Evolutionary conservation across 2,329 filamentous ascomycete species (phyloP).

Genomic region (Diaporthe eres): DNA sequence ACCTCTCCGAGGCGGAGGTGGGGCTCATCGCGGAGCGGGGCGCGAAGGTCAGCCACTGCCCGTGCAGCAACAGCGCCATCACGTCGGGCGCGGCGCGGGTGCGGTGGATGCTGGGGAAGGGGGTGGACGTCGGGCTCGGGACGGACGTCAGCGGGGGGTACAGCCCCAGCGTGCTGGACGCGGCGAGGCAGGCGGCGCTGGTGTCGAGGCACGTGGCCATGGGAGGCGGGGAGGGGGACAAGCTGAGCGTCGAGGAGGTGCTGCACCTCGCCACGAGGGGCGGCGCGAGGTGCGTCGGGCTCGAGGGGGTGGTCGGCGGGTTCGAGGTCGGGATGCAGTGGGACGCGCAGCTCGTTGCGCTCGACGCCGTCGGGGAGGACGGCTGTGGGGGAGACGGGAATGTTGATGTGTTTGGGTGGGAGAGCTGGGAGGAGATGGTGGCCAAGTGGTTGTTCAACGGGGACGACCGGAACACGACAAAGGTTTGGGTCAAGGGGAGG

Average conservation of each 20-base stretch:
- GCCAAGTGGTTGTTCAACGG: slow-evolving; percentile 97
- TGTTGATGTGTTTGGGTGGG: slow-evolving; percentile 93
- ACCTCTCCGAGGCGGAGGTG: slow-evolving; percentile 78
- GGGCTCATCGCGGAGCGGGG: slow-evolving; percentile 71
- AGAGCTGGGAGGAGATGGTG: slow-evolving; percentile 87
- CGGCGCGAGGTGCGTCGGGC: slow-evolving; percentile 84
- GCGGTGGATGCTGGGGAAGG: slow-evolving; percentile 79
- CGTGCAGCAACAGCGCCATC: slow-evolving; percentile 86
- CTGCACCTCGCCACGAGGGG: slow-evolving; percentile 90
- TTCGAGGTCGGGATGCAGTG: slow-evolving; percentile 91
- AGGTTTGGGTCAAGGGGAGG: slow-evolving; percentile 90
- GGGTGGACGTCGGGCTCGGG: slow-evolving; percentile 85
- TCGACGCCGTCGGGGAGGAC: slow-evolving; percentile 66
- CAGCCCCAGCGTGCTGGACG: slow-evolving; percentile 83
- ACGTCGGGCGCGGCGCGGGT: slow-evolving; percentile 85
- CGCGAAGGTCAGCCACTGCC: slow-evolving; percentile 86
- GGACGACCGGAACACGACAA: slow-evolving; percentile 90
- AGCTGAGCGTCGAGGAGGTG: slow-evolving; percentile 87
- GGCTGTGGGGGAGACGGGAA: slow-evolving; percentile 65
- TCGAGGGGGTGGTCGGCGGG: slow-evolving; percentile 79
- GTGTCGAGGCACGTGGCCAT: slow-evolving; percentile 82
- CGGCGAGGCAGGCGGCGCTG: slow-evolving; percentile 84
- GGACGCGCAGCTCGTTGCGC: slow-evolving; percentile 87
- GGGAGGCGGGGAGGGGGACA: slow-evolving; percentile 68
- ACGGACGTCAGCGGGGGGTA: slow-evolving; percentile 95